These are phyloP conservation scores for Macrotyloma uniflorum DNA, from an alignment of 306 rosid genomes.

Conservation along the genomic window DNA sequence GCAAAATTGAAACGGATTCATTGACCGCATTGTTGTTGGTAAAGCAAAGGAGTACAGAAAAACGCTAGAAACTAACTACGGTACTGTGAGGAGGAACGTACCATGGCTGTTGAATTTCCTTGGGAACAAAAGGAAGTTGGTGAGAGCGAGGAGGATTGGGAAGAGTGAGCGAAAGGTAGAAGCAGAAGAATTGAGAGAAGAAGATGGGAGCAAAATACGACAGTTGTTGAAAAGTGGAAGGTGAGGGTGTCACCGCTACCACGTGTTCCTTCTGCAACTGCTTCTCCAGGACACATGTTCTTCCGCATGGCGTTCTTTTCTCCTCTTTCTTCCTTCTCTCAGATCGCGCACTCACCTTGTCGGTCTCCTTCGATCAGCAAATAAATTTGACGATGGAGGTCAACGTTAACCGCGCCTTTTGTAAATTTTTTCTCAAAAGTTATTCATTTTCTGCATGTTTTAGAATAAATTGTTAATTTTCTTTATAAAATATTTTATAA, in stretches of 20 bases:
- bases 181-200: background rate
- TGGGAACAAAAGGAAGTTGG: background rate
- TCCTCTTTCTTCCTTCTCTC: background rate
- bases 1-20: background rate
- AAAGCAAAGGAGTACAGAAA: background rate
- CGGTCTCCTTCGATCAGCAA: too few species aligned
- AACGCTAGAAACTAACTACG: background rate
- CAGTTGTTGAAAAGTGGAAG: background rate
- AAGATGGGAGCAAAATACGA: background rate
- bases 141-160: background rate
- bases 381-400: too few species aligned
- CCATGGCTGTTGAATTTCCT: slow-evolving; percentile 30
- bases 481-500: too few species aligned
- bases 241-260: slow-evolving; percentile 12
- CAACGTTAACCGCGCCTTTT: too few species aligned
- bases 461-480: too few species aligned
- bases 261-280: slow-evolving; percentile 28
- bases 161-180: slow-evolving; percentile 15
- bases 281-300: slow-evolving; percentile 43
- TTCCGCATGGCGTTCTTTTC: slow-evolving; percentile 31
- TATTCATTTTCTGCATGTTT: too few species aligned
- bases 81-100: background rate
- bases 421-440: too few species aligned
- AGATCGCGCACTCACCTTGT: background rate
- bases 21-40: background rate